Evolutionary conservation across 2,329 filamentous ascomycete species (phyloP), one percentile per base, ranked within the genome.

Genomic region (Trichoderma asperellum): DNA sequence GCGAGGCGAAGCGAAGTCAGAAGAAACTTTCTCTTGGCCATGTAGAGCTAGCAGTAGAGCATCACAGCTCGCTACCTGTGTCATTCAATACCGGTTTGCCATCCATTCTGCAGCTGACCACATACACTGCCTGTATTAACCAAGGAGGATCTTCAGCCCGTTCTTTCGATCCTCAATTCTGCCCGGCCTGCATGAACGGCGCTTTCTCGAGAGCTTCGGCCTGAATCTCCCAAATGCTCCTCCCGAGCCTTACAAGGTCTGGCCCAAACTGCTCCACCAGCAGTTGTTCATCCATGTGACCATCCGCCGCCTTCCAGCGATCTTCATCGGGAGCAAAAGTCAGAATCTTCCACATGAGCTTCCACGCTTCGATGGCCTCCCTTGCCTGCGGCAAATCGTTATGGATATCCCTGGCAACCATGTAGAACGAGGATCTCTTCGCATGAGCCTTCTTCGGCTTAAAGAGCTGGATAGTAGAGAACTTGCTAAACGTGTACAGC

Each of bases 361-460:
- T 83, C 82, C 82, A 87, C 5, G 18, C 57, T 3, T 72, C 53
- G 2, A 87, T 71, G 0, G 83, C 81, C 10, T 68, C 37, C 0
- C 73, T 2, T 0, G 83, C 84, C 35, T 77, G 75, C 0, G 72
- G 55, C 21, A 71, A 70, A 4, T 75, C 52, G 5, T 77, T 76
- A 53, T 79, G 75, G 0, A 88, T 76, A 3, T 81, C 72, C 1
- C 74, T 80, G 2, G 85, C 85, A 11, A 88, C 70, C 73, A 87
- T 76, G 72, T 88, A 88, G 71, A 87, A 88, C 0, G 84, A 87
- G 0, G 82, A 84, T 4, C 81, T 76, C 24, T 75, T 83, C 1
- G 72, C 74, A 69, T 88, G 83, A 2, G 69, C 72, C 1, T 8
- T 73, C 1, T 8, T 71, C 0, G 83, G 84, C 73, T 88, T 88